A percentile compares a stretch with the other conserved stretches of the same genome.
phyloP scores from a whole-genome alignment of 768 basidiomycete species.

The Rhizopogon sp. region DNA sequence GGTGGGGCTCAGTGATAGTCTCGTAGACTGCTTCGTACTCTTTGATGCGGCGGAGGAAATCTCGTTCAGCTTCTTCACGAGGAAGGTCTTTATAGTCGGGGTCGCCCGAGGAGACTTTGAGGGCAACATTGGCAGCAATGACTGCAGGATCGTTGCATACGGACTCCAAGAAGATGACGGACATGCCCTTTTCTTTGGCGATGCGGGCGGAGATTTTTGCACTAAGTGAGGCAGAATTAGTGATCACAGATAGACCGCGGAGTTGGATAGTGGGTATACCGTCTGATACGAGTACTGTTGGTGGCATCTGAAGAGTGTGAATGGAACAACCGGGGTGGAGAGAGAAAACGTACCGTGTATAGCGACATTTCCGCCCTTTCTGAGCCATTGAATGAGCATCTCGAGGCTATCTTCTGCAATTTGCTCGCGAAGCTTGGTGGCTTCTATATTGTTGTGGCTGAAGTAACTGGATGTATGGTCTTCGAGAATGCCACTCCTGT shows the following conservation, averaged over 20 bases:
- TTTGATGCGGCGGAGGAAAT: constrained; percentile 87
- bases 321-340: background rate
- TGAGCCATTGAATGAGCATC: constrained; percentile 92
- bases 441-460: constrained; percentile 78
- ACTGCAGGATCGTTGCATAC: constrained; percentile 90
- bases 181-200: constrained; percentile 79
- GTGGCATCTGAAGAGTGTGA: constrained; percentile 71
- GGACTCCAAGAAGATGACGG: constrained; percentile 91
- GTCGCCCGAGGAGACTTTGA: constrained; percentile 95
- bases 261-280: constrained; percentile 37
- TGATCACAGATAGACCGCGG: background rate
- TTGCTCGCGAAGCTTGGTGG: constrained; percentile 69
- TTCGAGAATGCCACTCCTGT: constrained; percentile 77
- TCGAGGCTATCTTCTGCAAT: constrained; percentile 91
- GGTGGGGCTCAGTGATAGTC: constrained; percentile 85
- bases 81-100: constrained; percentile 94
- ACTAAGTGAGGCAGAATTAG: constrained; percentile 33
- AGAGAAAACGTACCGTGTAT: constrained; percentile 71
- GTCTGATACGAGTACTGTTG: constrained; percentile 77
- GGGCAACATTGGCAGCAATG: constrained; percentile 92
- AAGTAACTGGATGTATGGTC: constrained; percentile 92
- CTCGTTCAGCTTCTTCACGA: constrained; percentile 77
- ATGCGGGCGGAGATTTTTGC: constrained; percentile 83
- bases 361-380: constrained; percentile 93
- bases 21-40: constrained; percentile 96